A percentile compares a stretch with the other conserved stretches of the same genome.
phyloP scores from a whole-genome alignment of 106 monocot genomes.

The Acanthochlamys bracteata region DNA sequence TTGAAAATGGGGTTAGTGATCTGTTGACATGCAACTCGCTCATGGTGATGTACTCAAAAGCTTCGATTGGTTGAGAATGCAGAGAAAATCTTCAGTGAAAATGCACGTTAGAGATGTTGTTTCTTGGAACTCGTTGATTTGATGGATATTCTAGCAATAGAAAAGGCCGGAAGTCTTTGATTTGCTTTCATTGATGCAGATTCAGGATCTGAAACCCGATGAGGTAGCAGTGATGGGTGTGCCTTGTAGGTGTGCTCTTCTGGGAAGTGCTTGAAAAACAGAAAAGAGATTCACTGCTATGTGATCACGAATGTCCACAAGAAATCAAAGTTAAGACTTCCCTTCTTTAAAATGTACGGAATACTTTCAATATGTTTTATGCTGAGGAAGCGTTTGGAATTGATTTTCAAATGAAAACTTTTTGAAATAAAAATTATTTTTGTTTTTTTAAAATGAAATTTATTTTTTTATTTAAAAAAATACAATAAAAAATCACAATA shows the following conservation, averaged over 20 bases:
- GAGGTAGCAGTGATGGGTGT: constrained; percentile 27
- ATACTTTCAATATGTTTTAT: constrained; percentile 43
- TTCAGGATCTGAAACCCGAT: constrained; percentile 26
- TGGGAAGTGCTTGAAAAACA: constrained; percentile 24
- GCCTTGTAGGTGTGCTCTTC: constrained; percentile 44
- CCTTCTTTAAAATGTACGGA: constrained; percentile 76
- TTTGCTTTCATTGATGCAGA: constrained; percentile 42
- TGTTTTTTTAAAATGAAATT: too few species aligned
- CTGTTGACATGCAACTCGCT: constrained; percentile 66
- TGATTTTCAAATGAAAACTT: too few species aligned
- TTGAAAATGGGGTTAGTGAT: constrained; percentile 62
- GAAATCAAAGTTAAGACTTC: constrained; percentile 44
- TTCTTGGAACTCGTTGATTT: constrained; percentile 84
- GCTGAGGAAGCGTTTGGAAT: constrained; percentile 52
- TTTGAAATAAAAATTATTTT: too few species aligned
- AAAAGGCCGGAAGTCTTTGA: constrained; percentile 23
- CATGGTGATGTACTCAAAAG: constrained; percentile 48
- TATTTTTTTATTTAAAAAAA: too few species aligned
- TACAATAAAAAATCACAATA: too few species aligned
- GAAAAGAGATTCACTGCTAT: constrained; percentile 64
- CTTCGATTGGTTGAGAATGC: constrained; percentile 36
- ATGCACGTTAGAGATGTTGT: constrained; percentile 55
- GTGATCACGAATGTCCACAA: constrained; percentile 22
- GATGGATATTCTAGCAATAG: constrained; percentile 35
- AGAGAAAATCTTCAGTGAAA: constrained; percentile 55